Evolutionary conservation across 805 yeast genomes (phyloP).

Genomic region (Wickerhamomyces hampshirensis): DNA sequence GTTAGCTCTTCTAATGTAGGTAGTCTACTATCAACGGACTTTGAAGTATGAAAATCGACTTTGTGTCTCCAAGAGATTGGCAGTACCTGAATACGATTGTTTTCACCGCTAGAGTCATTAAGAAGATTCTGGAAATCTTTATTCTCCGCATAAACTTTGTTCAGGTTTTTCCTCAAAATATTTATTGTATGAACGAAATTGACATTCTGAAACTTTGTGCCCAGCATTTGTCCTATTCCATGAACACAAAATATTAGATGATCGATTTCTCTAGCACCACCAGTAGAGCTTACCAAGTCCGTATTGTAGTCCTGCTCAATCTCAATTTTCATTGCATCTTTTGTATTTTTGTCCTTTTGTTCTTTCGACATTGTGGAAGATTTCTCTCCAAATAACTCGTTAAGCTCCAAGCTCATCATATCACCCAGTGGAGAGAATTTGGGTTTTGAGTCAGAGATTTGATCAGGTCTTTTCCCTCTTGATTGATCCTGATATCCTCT

Average conservation of each 20-base stretch:
- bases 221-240: conserved; percentile 90
- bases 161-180: conserved; percentile 50
- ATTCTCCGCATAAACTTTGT: conserved; percentile 42
- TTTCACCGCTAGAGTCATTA: conserved; percentile 30
- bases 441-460: neutral
- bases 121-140: conserved; percentile 31
- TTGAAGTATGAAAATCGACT: conserved; percentile 54
- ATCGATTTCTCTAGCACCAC: conserved; percentile 48
- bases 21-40: conserved; percentile 37
- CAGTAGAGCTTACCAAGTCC: conserved; percentile 34
- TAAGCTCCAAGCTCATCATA: conserved; percentile 19
- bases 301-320: conserved; percentile 46
- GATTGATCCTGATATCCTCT: conserved; percentile 44
- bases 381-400: conserved; percentile 21
- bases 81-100: conserved; percentile 71
- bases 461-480: neutral
- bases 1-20: conserved; percentile 72
- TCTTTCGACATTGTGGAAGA: conserved; percentile 7
- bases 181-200: conserved; percentile 85
- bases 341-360: conserved; percentile 27
- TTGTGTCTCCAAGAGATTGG: conserved; percentile 92
- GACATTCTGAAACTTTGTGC: conserved; percentile 70
- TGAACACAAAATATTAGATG: conserved; percentile 84
- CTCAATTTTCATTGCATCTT: conserved; percentile 45
- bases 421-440: conserved; percentile 6